Evolutionary conservation across 1,139 yeast species (phyloP).

Genomic region (Meyerozyma athensensis): DNA sequence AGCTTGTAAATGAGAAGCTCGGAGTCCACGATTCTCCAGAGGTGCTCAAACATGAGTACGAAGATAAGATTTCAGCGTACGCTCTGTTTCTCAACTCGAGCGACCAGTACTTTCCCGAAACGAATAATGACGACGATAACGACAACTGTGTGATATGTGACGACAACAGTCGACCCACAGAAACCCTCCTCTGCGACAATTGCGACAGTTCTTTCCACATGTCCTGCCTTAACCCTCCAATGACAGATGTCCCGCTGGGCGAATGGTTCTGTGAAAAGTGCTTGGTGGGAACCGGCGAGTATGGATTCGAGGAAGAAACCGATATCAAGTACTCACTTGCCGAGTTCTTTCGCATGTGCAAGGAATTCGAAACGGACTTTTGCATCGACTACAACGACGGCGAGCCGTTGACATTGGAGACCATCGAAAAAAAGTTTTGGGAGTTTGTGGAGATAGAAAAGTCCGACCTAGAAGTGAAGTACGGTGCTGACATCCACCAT

Average conservation of each 20-base stretch:
- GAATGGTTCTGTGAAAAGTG: conserved; percentile 83
- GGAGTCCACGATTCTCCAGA: conserved; percentile 16
- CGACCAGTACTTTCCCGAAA: conserved; percentile 17
- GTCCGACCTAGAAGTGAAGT: conserved; percentile 51
- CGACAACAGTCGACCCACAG: conserved; percentile 41
- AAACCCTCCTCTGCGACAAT: conserved; percentile 62
- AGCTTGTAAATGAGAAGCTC: conserved; percentile 23
- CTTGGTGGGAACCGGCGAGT: conserved; percentile 80
- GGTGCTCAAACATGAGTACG: conserved; percentile 30
- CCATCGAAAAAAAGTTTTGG: conserved; percentile 62
- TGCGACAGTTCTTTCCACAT: conserved; percentile 69
- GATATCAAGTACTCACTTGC: conserved; percentile 50
- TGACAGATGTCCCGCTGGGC: conserved; percentile 46
- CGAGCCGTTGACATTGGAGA: conserved; percentile 31
- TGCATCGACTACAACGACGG: conserved; percentile 22
- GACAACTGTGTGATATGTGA: conserved; percentile 54
- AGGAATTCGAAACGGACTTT: conserved; percentile 44
- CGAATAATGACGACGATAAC: conserved; percentile 21
- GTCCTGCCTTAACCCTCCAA: conserved; percentile 55
- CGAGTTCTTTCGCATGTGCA: conserved; percentile 61
- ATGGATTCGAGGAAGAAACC: conserved; percentile 76
- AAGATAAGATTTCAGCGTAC: conserved; percentile 33
- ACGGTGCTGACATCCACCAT: conserved; percentile 78
- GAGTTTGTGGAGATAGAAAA: conserved; percentile 41
- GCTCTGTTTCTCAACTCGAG: conserved; percentile 36